Evolutionary conservation across 2,329 filamentous ascomycete species (phyloP), one percentile per base, ranked within the genome.

Genomic region (Rosellinia necatrix): DNA sequence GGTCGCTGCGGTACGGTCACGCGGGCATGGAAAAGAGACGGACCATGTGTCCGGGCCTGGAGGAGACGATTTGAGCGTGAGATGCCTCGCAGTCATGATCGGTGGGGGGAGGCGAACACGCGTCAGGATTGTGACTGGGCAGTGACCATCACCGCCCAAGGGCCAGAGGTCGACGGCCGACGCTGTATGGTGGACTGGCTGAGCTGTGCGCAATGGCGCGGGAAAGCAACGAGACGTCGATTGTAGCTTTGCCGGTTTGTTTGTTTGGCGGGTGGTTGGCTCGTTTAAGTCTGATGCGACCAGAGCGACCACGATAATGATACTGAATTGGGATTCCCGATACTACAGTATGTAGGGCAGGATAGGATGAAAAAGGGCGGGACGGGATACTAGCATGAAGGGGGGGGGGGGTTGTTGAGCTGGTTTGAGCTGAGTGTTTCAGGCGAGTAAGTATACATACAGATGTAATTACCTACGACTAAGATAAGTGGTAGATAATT

Each of bases 101-200:
- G 57, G 56, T 37, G 60, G 61, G 57, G n/a, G 53, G 57, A 48
- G 56, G 46, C 42, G 56, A 62, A 59, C 61, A 67, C 66, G 62
- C 66, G 66, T 68, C 62, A 65, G 57, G 56, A 17, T 51, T 63
- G 64, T 67, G 66, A 63, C 65, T 68, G 63, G 62, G 66, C 60
- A 63, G 53, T 44, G 53, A 51, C 30, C 46, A 38, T 52, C 41
- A 37, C 43, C 43, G 56, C 52, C 52, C 59, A 42, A 56, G 25
- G 35, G 37, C 27, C 13, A 37, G 25, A 17, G 27, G 19, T 10
- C 41, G 24, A 35, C 35, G n/a, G 29, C 10, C 41, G 24, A 29
- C 40, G 10, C 12, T 34, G 50, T 38, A 49, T 40, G 34, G 27
- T 34, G 48, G 37, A 40, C 17, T 44, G 34, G 49, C 24, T 42